Evolutionary conservation across 805 yeast species (phyloP), one percentile per base, ranked within the genome.

Genomic region (Spathaspora arborariae): DNA sequence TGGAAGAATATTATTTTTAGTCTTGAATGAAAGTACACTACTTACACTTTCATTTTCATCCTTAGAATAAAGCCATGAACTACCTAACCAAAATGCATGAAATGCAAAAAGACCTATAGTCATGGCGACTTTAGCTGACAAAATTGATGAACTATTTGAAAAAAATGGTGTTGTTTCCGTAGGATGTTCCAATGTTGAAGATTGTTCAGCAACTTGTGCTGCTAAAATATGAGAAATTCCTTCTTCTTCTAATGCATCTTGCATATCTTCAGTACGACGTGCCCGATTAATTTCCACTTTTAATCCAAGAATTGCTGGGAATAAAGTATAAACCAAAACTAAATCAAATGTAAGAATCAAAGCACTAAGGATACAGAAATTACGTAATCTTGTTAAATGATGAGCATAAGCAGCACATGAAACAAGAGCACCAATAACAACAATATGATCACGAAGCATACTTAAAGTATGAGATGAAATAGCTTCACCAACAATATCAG

Each of bases 261-360:
- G 83, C 60, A 90, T 78, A 46, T 81, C 80, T 49, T 88, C 82
- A 41, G 89, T 85, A 53, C 88, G 81, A 65, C 91, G 88, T 46
- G 94, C 94, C 50, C 87, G 75, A 62, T 81, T 82, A 63, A 92
- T 88, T 65, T 94, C 97, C 40, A 92, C 82, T 68, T 92, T 92
- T 64, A 92, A 76, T 2, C 96, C 82, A 54, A 92, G 77, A 45
- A 88, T 79, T 3, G 96, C 90, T 11, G 95, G 74, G 63, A 78
- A 91, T 64, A 90, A 90, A 1, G 97, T 88, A 58, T 81, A 80
- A 18, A 88, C 81, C 61, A 88, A 75, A 36, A 88, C 51, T 46
- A 85, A 70, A 65, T 92, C 98, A 54, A 78, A 82, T 2, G 79
- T 64, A 57, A 92, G 67, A 46, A 89, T 82, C 55, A 85, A 73